Evolutionary conservation across 2,329 filamentous ascomycete genomes (phyloP).

Genomic region (Talaromyces verruculosus): DNA sequence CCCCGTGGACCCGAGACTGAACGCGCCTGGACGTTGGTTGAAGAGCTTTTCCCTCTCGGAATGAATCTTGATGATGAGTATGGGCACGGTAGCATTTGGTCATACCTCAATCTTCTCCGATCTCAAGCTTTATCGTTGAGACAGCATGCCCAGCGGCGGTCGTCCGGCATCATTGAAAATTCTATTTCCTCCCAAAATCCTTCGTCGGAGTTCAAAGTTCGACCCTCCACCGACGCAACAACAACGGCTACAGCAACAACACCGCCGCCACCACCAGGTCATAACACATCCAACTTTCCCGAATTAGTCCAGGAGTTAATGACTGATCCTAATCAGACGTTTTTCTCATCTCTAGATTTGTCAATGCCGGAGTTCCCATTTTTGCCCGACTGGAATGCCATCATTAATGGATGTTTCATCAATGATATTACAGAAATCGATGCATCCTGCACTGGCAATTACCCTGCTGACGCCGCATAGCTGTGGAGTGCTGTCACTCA

Average conservation of each 20-base stretch:
- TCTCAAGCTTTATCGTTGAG: conserved; percentile 20
- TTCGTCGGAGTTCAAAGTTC: not conserved
- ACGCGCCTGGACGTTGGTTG: conserved; percentile 23
- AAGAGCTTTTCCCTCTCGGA: conserved; percentile 23
- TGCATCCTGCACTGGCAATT: not conserved
- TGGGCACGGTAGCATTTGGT: conserved; percentile 22
- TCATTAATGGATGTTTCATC: conserved; percentile 20
- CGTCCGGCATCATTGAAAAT: not conserved
- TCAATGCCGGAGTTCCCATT: conserved; percentile 24
- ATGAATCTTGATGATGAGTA: conserved; percentile 21
- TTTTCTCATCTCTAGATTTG: conserved; percentile 23
- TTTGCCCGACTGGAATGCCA: conserved; percentile 26
- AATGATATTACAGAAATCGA: not conserved
- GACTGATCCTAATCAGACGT: conserved; percentile 13
- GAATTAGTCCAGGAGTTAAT: conserved; percentile 7
- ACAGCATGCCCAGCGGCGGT: conserved; percentile 7
- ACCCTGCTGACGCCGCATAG: not conserved
- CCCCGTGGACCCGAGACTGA: conserved; percentile 20
- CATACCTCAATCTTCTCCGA: conserved; percentile 21
- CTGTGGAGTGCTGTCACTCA: not conserved
- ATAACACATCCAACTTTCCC: not conserved
- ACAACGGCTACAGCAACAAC: not conserved
- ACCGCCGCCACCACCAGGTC: not conserved
- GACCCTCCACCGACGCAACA: not conserved
- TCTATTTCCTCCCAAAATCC: not conserved